A percentile compares a stretch with the other conserved stretches of the same genome.
Conservation (phyloP, 23 red algal species). For the Gracilaria vermiculophylla region DNA sequence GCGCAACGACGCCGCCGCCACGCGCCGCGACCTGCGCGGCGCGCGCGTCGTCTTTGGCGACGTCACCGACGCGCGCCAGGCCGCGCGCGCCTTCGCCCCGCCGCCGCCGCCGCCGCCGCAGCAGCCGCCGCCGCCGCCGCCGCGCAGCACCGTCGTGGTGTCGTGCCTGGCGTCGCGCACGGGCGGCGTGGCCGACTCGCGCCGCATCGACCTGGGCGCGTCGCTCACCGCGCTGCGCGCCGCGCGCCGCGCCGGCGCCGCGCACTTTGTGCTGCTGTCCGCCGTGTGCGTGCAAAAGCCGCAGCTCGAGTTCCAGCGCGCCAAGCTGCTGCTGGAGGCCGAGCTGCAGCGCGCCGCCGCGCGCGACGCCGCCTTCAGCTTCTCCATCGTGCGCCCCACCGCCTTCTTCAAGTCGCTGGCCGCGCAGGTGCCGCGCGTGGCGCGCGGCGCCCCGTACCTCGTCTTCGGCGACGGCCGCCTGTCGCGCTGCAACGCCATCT, state of each 20-base stretch:
- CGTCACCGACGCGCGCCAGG: conserved; percentile 17
- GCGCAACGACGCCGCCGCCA: neutral
- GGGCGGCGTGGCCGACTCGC: conserved; percentile 74
- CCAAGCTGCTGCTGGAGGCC: conserved; percentile 70
- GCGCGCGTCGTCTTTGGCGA: conserved; percentile 63
- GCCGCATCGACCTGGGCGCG: conserved; percentile 59
- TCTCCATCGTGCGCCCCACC: conserved; percentile 68
- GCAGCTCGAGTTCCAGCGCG: conserved; percentile 75
- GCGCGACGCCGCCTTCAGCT: conserved; percentile 49
- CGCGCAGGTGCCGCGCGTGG: conserved; percentile 59
- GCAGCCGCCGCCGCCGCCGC: too few species aligned
- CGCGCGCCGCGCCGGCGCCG: conserved; percentile 12
- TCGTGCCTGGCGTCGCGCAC: conserved; percentile 71
- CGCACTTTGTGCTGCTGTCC: conserved; percentile 75
- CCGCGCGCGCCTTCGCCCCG: conserved; percentile 41
- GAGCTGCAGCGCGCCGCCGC: conserved; percentile 38
- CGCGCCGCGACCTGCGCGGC: conserved; percentile 12
- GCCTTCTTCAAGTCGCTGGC: conserved; percentile 88
- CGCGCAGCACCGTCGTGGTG: conserved; percentile 55
- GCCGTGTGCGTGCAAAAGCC: conserved; percentile 86
- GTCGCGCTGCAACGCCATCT: conserved; percentile 69
- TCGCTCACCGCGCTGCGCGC: conserved; percentile 45
- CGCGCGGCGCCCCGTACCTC: conserved; percentile 52
- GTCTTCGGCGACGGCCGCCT: conserved; percentile 77
- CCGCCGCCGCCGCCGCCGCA: too few species aligned